These are phyloP conservation scores for Russula foetens DNA, from an alignment of 768 basidiomycete species.

Conservation along the genomic window DNA sequence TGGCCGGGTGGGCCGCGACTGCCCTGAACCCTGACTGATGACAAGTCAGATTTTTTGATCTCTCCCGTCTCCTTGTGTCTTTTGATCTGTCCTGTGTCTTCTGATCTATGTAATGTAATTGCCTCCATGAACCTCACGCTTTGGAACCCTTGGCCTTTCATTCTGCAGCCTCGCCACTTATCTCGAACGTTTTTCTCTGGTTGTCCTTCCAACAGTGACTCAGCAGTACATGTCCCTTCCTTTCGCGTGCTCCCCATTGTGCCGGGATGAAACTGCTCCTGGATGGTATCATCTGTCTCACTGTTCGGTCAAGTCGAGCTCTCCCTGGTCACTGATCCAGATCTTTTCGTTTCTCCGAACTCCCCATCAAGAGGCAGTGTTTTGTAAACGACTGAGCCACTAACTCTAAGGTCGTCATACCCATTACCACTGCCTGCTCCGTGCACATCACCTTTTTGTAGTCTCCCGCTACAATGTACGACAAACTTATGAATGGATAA, in stretches of 20 bases:
- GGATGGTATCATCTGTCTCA: not conserved
- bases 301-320: conserved; percentile 7
- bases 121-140: too few relatives aligned
- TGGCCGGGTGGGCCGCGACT: not conserved
- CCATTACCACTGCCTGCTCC: not conserved
- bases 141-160: too few relatives aligned
- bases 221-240: not conserved
- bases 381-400: not conserved
- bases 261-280: conserved; percentile 8
- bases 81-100: too few relatives aligned
- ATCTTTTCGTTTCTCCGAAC: conserved; percentile 18
- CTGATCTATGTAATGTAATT: too few relatives aligned
- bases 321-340: conserved; percentile 23
- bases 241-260: conserved; percentile 2
- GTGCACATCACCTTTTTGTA: too few relatives aligned
- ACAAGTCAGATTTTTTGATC: too few relatives aligned
- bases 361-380: conserved; percentile 6
- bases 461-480: too few relatives aligned
- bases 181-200: not conserved
- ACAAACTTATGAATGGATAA: too few relatives aligned
- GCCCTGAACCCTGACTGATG: too few relatives aligned
- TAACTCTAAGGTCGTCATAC: not conserved
- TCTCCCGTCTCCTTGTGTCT: too few relatives aligned
- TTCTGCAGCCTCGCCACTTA: too few relatives aligned
- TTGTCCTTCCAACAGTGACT: not conserved